Base-by-base conservation (phyloP, 2,329 filamentous ascomycete genomes). In the Botrytis hyacinthi region DNA sequence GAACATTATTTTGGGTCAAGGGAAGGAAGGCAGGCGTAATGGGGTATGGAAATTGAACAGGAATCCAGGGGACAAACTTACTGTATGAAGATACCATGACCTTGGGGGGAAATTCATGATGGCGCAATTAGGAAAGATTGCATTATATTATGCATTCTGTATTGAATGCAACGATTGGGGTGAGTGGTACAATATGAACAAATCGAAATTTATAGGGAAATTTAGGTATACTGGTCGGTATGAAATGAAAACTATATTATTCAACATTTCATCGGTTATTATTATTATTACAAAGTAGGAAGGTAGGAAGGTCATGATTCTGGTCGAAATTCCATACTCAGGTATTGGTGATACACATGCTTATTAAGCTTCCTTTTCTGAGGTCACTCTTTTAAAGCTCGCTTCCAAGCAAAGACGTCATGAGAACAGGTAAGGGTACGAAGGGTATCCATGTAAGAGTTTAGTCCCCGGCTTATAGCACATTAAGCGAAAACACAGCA, bases 401-500 rank as follows among this genome's bases (percentile, higher is more conserved):
- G 60, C 60, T 62, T 62, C 26, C 26, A 42, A 29, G 6, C 42
- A 40, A 62, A 40, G 60, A 76, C 76, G 77, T 78, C 77, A 79
- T 76, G 72, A 40, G 26, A 42, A 40, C 35, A 40, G 32, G 32
- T 37, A 61, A 12, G 20, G 59, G 59, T 37, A 26, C 32, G 32
- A 7, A 14, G 59, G 32, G 18, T 22, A 37, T n/a, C n/a, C n/a
- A n/a, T n/a, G n/a, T n/a, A n/a, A n/a, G n/a, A n/a, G n/a, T n/a
- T n/a, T n/a, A n/a, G n/a, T n/a, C n/a, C n/a, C n/a, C n/a, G n/a
- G n/a, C n/a, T n/a, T n/a, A n/a, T n/a, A n/a, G n/a, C n/a, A n/a
- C n/a, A n/a, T n/a, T n/a, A n/a, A n/a, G n/a, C n/a, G n/a, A n/a
- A n/a, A n/a, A n/a, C n/a, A n/a, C n/a, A n/a, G n/a, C n/a, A n/a